Evolutionary conservation across 2,329 filamentous ascomycete genomes (phyloP).

Genomic region (Talaromyces rugulosus): DNA sequence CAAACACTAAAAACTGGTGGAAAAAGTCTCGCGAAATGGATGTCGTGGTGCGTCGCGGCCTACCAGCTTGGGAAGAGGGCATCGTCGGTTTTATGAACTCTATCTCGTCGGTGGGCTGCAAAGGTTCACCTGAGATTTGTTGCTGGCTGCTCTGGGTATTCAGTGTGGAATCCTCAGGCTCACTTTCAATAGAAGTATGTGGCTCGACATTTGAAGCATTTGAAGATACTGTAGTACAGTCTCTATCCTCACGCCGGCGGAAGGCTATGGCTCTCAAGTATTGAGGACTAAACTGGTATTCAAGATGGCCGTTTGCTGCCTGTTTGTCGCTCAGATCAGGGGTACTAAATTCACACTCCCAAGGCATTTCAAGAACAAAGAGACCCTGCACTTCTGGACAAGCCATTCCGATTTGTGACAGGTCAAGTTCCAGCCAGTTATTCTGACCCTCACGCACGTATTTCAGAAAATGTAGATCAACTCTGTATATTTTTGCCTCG

Average conservation of each 20-base stretch:
- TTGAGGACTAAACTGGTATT: neutral
- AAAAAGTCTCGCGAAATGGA: neutral
- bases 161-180: neutral
- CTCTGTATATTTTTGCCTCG: conserved; percentile 1
- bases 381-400: conserved; percentile 1
- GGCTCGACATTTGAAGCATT: neutral
- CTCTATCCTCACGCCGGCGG: neutral
- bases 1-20: neutral
- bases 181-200: neutral
- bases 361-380: neutral
- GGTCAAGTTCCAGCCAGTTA: conserved; percentile 6
- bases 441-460: neutral
- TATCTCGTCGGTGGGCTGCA: neutral
- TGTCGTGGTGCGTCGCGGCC: neutral
- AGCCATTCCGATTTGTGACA: neutral
- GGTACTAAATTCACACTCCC: neutral
- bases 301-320: neutral
- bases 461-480: neutral
- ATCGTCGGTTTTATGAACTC: neutral
- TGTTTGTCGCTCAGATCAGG: neutral
- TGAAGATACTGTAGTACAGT: neutral
- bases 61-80: neutral
- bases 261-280: neutral
- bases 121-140: neutral
- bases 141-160: neutral